These are phyloP conservation scores for Adenanthera pavonina DNA, from an alignment of 306 rosid genomes.

Conservation along the genomic window DNA sequence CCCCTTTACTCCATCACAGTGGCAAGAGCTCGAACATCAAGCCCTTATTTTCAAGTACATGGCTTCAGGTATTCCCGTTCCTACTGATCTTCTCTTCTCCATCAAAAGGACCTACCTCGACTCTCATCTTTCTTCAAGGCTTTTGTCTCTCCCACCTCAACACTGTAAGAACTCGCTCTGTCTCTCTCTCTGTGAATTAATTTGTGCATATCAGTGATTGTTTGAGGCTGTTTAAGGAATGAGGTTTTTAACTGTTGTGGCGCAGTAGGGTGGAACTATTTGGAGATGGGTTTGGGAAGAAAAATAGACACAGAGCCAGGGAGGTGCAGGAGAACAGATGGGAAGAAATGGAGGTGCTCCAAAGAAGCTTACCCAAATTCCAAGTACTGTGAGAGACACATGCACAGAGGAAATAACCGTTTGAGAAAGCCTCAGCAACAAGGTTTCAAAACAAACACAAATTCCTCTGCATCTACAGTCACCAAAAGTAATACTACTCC, in stretches of 20 bases:
- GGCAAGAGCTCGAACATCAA: slow-evolving; percentile 99
- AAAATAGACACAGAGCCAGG: slow-evolving; percentile 99
- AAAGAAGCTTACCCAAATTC: slow-evolving; percentile 95
- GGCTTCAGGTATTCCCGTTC: slow-evolving; percentile 89
- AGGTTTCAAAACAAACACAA: slow-evolving; percentile 58
- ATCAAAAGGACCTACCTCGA: slow-evolving; percentile 72
- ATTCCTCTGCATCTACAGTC: slow-evolving; percentile 48
- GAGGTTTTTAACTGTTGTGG: background rate
- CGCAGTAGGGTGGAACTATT: slow-evolving; percentile 97
- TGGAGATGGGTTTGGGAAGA: slow-evolving; percentile 88
- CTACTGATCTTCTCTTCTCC: slow-evolving; percentile 85
- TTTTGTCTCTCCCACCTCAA: slow-evolving; percentile 68
- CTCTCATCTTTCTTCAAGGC: slow-evolving; percentile 64
- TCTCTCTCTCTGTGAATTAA: background rate
- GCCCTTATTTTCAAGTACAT: slow-evolving; percentile 96
- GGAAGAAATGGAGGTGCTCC: slow-evolving; percentile 97
- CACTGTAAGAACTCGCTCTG: slow-evolving; percentile 50
- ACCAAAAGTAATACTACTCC: slow-evolving; percentile 46
- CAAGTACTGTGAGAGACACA: slow-evolving; percentile 98
- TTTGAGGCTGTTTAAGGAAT: background rate
- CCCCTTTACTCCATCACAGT: slow-evolving; percentile 89
- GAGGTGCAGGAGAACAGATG: slow-evolving; percentile 97
- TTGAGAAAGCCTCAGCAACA: slow-evolving; percentile 99
- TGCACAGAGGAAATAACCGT: slow-evolving; percentile 99
- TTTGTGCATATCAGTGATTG: background rate